These are phyloP conservation scores for Xylogone sp. DNA, from an alignment of 2,329 filamentous ascomycete genomes.

Conservation along the genomic window DNA sequence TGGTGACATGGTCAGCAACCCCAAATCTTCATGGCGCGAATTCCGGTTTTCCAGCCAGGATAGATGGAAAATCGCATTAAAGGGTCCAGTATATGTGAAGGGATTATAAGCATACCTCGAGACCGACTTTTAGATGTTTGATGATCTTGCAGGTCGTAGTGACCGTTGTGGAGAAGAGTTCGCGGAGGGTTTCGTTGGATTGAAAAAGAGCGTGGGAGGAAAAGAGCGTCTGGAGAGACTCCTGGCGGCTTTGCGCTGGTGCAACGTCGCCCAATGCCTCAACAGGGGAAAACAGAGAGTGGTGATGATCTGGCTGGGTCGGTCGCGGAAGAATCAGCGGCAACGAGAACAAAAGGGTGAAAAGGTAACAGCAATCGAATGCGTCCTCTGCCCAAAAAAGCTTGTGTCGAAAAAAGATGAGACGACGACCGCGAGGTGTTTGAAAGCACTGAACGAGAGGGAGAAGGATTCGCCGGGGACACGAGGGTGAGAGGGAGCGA, in stretches of 20 bases:
- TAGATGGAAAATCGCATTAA: not conserved
- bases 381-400: constrained; percentile 17
- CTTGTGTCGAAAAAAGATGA: not conserved
- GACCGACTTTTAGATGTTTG: not conserved
- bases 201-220: constrained; percentile 13
- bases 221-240: constrained; percentile 1
- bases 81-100: not conserved
- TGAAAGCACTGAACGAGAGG: constrained; percentile 5
- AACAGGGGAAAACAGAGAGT: constrained; percentile 3
- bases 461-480: constrained; percentile 7
- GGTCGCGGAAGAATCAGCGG: not conserved
- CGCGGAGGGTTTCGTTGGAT: constrained; percentile 14
- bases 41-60: not conserved
- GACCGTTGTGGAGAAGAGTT: constrained; percentile 1
- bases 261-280: not conserved
- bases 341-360: constrained; percentile 2
- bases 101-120: not conserved
- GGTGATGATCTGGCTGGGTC: not conserved
- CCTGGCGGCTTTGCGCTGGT: constrained; percentile 1
- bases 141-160: not conserved
- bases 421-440: not conserved
- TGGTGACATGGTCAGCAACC: not conserved
- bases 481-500: constrained; percentile 10
- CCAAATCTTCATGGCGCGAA: not conserved
- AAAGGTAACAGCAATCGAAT: constrained; percentile 24